Conservation (phyloP, 345 rosid species). For the Combretum micranthum region DNA sequence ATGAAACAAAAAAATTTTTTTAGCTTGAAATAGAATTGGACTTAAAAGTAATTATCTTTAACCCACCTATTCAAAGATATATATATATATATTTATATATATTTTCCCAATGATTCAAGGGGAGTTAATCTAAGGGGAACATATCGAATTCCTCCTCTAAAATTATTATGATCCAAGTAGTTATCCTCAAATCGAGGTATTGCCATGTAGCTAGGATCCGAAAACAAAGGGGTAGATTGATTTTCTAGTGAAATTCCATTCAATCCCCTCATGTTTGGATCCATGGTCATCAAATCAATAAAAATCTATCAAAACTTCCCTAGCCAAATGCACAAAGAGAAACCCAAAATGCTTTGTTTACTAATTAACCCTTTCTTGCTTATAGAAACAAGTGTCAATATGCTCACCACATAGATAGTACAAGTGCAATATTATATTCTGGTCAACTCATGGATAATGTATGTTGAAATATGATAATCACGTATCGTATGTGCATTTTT, state of each 20-base stretch:
- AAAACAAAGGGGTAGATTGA: conserved; percentile 27
- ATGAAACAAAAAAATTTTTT: no score
- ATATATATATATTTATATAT: no score
- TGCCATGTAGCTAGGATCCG: conserved; percentile 32
- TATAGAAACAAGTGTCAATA: no score
- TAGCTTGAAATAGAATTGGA: no score
- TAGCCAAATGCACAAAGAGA: conserved; percentile 1
- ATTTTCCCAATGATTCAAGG: background rate
- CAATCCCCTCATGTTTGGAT: conserved; percentile 34
- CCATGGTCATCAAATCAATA: conserved; percentile 33
- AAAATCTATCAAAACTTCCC: background rate
- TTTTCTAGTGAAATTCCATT: conserved; percentile 33
- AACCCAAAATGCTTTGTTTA: conserved; percentile 3
- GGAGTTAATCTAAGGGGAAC: conserved; percentile 15
- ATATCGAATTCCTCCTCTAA: conserved; percentile 25
- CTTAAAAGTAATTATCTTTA: no score
- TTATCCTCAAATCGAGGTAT: conserved; percentile 22
- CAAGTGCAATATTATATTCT: no score
- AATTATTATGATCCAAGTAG: conserved; percentile 16
- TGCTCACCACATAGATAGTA: no score
- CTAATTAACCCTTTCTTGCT: no score
- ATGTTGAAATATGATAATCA: no score
- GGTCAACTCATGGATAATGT: no score
- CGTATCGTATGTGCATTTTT: no score
- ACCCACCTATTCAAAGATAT: no score